These are phyloP conservation scores for Naganishia liquefaciens DNA, from an alignment of 1,284 basidiomycete species.

Conservation along the genomic window DNA sequence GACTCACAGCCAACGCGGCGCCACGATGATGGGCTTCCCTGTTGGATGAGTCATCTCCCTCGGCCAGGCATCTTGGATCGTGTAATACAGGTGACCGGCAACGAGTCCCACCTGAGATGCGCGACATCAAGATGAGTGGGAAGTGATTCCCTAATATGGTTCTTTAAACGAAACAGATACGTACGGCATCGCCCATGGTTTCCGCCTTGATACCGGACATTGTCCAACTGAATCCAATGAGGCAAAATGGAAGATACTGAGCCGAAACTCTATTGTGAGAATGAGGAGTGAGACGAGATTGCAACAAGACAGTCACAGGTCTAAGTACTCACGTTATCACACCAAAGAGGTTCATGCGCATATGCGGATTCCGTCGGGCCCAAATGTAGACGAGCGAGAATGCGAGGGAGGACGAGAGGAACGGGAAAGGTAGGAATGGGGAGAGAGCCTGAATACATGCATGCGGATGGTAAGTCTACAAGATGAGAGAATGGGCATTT, in stretches of 20 bases:
- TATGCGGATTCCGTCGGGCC: conserved; percentile 88
- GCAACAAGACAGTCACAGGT: background rate
- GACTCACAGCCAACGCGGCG: conserved; percentile 34
- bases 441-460: conserved; percentile 73
- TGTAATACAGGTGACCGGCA: conserved; percentile 89
- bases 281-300: background rate
- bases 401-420: conserved; percentile 64
- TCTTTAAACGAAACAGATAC: conserved; percentile 29
- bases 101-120: conserved; percentile 65
- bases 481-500: too few relatives aligned
- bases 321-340: conserved; percentile 65
- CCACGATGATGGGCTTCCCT: conserved; percentile 57
- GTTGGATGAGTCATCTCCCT: conserved; percentile 71
- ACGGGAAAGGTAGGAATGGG: conserved; percentile 83
- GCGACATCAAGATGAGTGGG: conserved; percentile 42
- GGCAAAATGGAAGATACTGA: conserved; percentile 74
- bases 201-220: conserved; percentile 83
- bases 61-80: conserved; percentile 91
- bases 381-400: conserved; percentile 96
- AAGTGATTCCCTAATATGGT: too few relatives aligned
- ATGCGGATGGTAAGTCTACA: background rate
- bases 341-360: conserved; percentile 93
- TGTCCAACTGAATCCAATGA: conserved; percentile 61
- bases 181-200: conserved; percentile 75
- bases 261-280: conserved; percentile 68